Evolutionary conservation across 2,329 filamentous ascomycete species (phyloP).

Genomic region (Alternaria tenuissima): DNA sequence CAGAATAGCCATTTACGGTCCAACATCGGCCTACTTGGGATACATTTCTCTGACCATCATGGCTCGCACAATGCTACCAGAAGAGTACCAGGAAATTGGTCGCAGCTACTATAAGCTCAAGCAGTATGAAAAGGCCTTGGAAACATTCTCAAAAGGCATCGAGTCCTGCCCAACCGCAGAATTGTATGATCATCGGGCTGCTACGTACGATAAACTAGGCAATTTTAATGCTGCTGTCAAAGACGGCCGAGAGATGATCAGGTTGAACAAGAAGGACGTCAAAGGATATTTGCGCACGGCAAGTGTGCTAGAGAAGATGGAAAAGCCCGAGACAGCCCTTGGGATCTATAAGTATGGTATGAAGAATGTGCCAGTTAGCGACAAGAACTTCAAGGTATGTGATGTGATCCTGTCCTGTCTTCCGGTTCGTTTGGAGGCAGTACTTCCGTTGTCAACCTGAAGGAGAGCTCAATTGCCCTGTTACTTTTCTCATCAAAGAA

Average conservation of each 20-base stretch:
- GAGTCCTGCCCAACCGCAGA: conserved; percentile 35
- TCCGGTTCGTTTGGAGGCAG: neutral
- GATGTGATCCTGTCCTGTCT: neutral
- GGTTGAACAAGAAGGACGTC: conserved; percentile 59
- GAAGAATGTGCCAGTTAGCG: conserved; percentile 57
- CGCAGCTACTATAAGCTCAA: conserved; percentile 48
- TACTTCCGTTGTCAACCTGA: neutral
- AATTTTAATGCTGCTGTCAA: conserved; percentile 61
- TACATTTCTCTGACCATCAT: conserved; percentile 20
- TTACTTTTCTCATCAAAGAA: neutral
- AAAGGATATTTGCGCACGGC: conserved; percentile 66
- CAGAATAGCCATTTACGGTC: neutral
- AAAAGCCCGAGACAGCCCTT: conserved; percentile 62
- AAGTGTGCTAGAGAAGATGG: conserved; percentile 57
- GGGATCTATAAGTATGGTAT: conserved; percentile 67
- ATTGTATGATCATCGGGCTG: conserved; percentile 64
- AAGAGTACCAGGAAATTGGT: conserved; percentile 49
- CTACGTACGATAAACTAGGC: conserved; percentile 62
- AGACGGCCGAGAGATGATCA: conserved; percentile 67
- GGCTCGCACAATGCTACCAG: conserved; percentile 41
- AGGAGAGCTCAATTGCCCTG: neutral
- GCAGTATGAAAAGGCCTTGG: conserved; percentile 45
- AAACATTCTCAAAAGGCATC: conserved; percentile 46
- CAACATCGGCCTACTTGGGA: neutral
- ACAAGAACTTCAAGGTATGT: conserved; percentile 43